Evolutionary conservation across 2,329 filamentous ascomycete species (phyloP), one percentile per base, ranked within the genome.

Genomic region (Cordyceps farinosa): DNA sequence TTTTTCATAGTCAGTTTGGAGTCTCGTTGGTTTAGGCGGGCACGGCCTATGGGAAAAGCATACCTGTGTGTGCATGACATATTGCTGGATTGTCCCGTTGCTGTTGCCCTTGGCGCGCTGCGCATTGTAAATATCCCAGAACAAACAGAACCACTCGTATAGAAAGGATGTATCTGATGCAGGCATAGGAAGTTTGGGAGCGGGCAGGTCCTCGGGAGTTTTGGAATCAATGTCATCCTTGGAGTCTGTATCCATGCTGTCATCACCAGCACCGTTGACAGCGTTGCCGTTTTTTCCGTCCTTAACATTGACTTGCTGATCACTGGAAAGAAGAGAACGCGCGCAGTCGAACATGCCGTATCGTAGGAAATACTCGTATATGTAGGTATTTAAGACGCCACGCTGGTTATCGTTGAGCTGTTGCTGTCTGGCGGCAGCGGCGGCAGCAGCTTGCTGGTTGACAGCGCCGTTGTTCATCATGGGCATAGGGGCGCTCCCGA

Each of bases 131-230:
- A 98, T 92, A 71, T 99, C 95, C 92, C 92, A 98, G 76, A 99
- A 99, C 59, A 97, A 84, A 72, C 89, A 91, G 80, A 96, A 99
- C 95, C 95, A 99, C 72, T 98, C 95, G 69, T 92, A 90, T n/a
- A 99, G 82, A 72, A 99, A 98, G 32, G 91, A 91, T 66, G 85
- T 90, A 70, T 89, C 90, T 61, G 84, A 84, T 65, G 82, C 81
- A 55, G 84, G 84, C 73, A 81, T 83, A 13, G 88, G 87, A 6
- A 92, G 80, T 66, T 87, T 87, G 13, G 92, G 88, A 7, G 85
- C 82, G 5, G 94, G 94, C 45, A 98, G 83, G 71, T 96, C 92
- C 63, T 88, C 85, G 1, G 91, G 90, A 50, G 90, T 83, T 74
- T 94, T 93, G 57, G 82, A 75, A 68, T 91, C 88, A 65, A 89